Evolutionary conservation across 1,139 yeast species (phyloP), one percentile per base, ranked within the genome.

Genomic region (Nadsonia commutata): DNA sequence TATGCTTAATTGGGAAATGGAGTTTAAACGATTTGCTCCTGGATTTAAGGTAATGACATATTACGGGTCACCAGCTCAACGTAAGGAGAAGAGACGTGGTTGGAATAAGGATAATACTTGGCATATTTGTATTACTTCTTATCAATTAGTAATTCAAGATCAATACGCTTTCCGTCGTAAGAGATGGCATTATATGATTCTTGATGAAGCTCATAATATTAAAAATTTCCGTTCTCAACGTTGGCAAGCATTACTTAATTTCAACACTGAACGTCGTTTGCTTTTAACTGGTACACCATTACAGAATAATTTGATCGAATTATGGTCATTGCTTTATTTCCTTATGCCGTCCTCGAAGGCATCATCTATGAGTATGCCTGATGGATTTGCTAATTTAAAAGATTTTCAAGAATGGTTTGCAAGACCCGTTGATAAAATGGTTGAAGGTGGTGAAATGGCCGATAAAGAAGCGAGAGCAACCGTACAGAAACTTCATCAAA

Each of bases 1-100:
- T n/a, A 79, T 93, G 80, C 75, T 93, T 45, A 93, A 93, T 59
- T 93, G 99, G 99, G 99, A 93, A 60, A 88, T 90, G 96, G 99
- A 93, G 59, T 88, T 93, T 65, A 93, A 90, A 57, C 78, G 95
- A 53, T 93, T 93, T 68, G 97, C 97, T 1, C 99, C 99, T 0
- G 99, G 98, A 0, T 82, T 93, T 61, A 90, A 93, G 59, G 94
- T 93, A 1, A 60, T 93, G 59, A 90, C 98, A 0, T 93, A 93
- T 59, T 93, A 90, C 57, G 99, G 99, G 0, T 80, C 93, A n/a
- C 98, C 97, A 0, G 95, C 84, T 56, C 97, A 93, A 59, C 78
- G 99, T 56, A 90, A 90, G 40, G 93, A 83, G 52, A 93, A 93
- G 56, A 76, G 99, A 54, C 81, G 81, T 51, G 99, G 99, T 1